A percentile compares a stretch with the other conserved stretches of the same genome.
Conservation (phyloP, 305 asterid genomes). For the Solanum hybrid region DNA sequence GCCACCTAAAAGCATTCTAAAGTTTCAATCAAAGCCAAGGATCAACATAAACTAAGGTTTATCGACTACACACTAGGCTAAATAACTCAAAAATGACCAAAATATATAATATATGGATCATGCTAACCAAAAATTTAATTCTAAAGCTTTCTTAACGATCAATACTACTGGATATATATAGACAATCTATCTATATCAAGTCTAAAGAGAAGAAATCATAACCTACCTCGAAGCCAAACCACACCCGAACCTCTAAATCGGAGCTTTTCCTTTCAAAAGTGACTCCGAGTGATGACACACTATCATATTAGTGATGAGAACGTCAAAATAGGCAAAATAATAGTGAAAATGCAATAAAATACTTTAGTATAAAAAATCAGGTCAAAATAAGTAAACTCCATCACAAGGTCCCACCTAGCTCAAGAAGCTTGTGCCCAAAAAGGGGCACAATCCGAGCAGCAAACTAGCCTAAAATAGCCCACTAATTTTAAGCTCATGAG, state of each 20-base stretch:
- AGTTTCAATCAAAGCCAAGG: not conserved
- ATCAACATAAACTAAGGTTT: not conserved
- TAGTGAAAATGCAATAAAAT: too few relatives aligned
- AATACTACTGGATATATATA: not conserved
- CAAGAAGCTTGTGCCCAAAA: not conserved
- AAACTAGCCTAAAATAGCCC: not conserved
- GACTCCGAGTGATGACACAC: not conserved
- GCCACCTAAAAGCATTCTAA: not conserved
- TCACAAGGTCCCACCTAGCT: not conserved
- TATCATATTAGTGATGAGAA: not conserved
- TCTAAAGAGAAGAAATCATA: not conserved
- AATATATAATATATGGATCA: not conserved
- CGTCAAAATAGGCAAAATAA: not conserved
- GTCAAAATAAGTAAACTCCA: not conserved
- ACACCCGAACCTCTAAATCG: not conserved
- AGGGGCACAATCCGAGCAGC: not conserved
- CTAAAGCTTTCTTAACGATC: not conserved
- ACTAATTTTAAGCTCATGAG: not conserved
- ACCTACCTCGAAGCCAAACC: not conserved
- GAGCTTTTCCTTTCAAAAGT: not conserved
- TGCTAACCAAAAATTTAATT: not conserved
- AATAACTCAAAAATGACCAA: not conserved
- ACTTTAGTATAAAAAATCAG: not conserved
- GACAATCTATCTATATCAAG: not conserved
- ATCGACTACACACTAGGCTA: not conserved